phyloP scores from a whole-genome alignment of 805 yeast genomes.

The Pichia occidentalis region DNA sequence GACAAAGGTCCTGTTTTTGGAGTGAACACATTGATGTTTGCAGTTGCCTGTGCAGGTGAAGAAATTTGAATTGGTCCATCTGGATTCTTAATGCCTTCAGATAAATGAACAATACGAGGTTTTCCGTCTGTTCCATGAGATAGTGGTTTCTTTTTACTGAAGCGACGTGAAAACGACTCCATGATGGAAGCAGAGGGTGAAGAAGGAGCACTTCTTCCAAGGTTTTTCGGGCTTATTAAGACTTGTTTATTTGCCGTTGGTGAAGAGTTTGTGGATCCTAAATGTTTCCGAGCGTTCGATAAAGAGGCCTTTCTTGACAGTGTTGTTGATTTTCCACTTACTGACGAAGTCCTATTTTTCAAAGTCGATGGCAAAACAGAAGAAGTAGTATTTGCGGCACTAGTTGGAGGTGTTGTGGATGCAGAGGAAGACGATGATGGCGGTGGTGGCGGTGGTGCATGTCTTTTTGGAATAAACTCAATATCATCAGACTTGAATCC shows the following conservation, averaged over 20 bases:
- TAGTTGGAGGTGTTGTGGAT: conserved; percentile 3
- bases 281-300: conserved; percentile 7
- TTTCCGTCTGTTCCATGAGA: conserved; percentile 8
- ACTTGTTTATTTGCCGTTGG: neutral
- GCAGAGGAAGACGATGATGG: conserved; percentile 12
- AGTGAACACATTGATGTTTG: conserved; percentile 3
- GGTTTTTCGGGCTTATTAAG: neutral
- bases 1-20: conserved; percentile 5
- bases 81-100: conserved; percentile 21
- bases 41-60: conserved; percentile 13
- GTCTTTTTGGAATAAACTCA: conserved; percentile 31
- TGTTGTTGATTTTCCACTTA: neutral
- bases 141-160: conserved; percentile 15
- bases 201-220: conserved; percentile 9
- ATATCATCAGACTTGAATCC: conserved; percentile 12
- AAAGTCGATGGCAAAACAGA: conserved; percentile 4
- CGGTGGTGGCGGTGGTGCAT: conserved; percentile 33
- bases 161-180: conserved; percentile 26
- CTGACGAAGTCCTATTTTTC: neutral
- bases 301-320: conserved; percentile 7
- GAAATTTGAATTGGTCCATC: conserved; percentile 17
- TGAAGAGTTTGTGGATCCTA: conserved; percentile 4
- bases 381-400: neutral
- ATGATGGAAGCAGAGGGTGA: conserved; percentile 27
- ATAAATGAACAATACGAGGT: conserved; percentile 21